phyloP scores from a whole-genome alignment of 768 basidiomycete species.

The Tephrocybe sp. region DNA sequence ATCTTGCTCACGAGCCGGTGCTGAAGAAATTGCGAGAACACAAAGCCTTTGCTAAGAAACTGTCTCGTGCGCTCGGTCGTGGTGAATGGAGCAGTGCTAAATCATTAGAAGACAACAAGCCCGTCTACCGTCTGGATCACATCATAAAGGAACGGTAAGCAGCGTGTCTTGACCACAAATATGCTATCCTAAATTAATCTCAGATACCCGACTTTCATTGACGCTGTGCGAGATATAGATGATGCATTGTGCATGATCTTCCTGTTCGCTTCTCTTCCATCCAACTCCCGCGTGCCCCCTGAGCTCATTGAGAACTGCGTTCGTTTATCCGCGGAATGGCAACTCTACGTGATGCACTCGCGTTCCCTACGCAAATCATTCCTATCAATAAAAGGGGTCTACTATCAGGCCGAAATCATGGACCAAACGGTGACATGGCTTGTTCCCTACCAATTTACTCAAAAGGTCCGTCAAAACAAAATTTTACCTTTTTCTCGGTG shows the following conservation, averaged over 20 bases:
- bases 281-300: conserved; percentile 77
- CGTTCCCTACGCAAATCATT: conserved; percentile 86
- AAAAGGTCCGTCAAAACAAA: conserved; percentile 70
- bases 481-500: conserved; percentile 2
- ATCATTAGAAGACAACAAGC: conserved; percentile 90
- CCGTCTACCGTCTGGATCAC: conserved; percentile 90
- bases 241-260: conserved; percentile 95
- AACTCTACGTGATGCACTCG: conserved; percentile 91
- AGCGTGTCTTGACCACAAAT: too few species aligned
- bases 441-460: conserved; percentile 96
- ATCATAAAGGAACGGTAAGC: conserved; percentile 94
- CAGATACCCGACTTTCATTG: conserved; percentile 96
- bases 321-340: conserved; percentile 93
- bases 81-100: conserved; percentile 96
- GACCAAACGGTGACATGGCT: conserved; percentile 95
- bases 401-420: conserved; percentile 95
- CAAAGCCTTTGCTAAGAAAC: conserved; percentile 97
- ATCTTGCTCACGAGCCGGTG: conserved; percentile 95
- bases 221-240: conserved; percentile 94
- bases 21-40: conserved; percentile 93
- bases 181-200: too few species aligned
- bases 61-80: conserved; percentile 88
- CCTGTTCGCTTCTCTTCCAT: conserved; percentile 89
- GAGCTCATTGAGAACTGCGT: conserved; percentile 89
- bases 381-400: conserved; percentile 96